Percentiles rank a stretch among this genome's conserved stretches.
phyloP scores from a whole-genome alignment of 164 flowering plant species.

The Amborella trichopoda region DNA sequence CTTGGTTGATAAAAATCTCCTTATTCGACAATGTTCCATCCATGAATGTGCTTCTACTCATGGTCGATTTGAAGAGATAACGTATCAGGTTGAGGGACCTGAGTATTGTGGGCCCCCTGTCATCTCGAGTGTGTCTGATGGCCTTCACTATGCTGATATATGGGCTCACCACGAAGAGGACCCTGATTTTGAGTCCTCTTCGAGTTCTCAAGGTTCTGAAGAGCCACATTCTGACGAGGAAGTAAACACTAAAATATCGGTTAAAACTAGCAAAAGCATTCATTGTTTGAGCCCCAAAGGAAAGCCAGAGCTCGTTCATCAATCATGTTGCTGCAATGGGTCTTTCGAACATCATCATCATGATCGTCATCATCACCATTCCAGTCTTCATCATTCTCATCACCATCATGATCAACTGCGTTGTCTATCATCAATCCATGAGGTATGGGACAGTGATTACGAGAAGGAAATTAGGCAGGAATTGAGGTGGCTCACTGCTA shows the following conservation, averaged over 20 bases:
- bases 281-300: too few relatives aligned
- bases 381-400: too few relatives aligned
- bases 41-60: slow-evolving; percentile 62
- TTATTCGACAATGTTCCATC: too few relatives aligned
- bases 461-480: slow-evolving; percentile 64
- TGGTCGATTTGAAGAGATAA: slow-evolving; percentile 77
- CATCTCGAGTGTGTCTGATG: slow-evolving; percentile 19
- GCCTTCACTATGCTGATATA: slow-evolving; percentile 15
- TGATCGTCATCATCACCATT: too few relatives aligned
- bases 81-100: slow-evolving; percentile 39
- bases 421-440: too few relatives aligned
- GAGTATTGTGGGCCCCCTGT: slow-evolving; percentile 29
- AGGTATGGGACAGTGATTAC: too few relatives aligned
- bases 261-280: too few relatives aligned
- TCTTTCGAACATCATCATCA: too few relatives aligned
- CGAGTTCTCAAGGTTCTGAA: slow-evolving; percentile 34
- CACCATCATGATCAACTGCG: too few relatives aligned
- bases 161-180: slow-evolving; percentile 35
- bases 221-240: slow-evolving; percentile 29
- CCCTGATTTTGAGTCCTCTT: slow-evolving; percentile 13
- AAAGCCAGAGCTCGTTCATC: too few relatives aligned
- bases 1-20: slow-evolving; percentile 21
- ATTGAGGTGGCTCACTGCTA: slow-evolving; percentile 78
- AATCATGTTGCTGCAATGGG: too few relatives aligned
- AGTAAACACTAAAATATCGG: too few relatives aligned